Evolutionary conservation across 768 basidiomycete species (phyloP).

Genomic region (Rhizopogon rudus): DNA sequence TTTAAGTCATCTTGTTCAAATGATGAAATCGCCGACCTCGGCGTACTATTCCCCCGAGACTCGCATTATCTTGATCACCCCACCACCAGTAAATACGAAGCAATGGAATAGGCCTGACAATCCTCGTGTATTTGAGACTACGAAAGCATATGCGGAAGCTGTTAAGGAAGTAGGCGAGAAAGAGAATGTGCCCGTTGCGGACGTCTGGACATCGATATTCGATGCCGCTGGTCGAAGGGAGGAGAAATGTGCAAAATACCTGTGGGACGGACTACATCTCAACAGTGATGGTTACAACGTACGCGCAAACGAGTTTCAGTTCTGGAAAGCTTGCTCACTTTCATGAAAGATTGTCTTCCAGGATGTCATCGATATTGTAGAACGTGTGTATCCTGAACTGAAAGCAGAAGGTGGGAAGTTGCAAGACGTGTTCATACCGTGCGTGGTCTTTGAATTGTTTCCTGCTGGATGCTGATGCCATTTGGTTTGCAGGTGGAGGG

Average conservation of each 20-base stretch:
- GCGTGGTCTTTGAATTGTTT: conserved; percentile 25
- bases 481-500: conserved; percentile 15
- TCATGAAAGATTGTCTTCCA: conserved; percentile 60
- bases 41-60: conserved; percentile 66
- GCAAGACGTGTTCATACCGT: conserved; percentile 55
- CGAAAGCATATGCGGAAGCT: conserved; percentile 68
- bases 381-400: conserved; percentile 58
- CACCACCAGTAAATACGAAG: conserved; percentile 74
- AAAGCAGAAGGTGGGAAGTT: conserved; percentile 41
- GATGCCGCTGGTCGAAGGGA: conserved; percentile 64
- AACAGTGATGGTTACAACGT: conserved; percentile 73
- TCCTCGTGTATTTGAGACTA: conserved; percentile 53
- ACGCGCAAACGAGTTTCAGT: conserved; percentile 15
- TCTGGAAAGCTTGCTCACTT: not conserved
- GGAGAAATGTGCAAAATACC: conserved; percentile 41
- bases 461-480: not conserved
- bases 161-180: conserved; percentile 56
- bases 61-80: conserved; percentile 74
- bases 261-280: conserved; percentile 80
- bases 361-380: conserved; percentile 52
- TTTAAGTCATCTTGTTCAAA: conserved; percentile 53
- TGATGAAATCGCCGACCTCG: conserved; percentile 60
- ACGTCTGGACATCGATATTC: conserved; percentile 74
- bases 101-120: conserved; percentile 32
- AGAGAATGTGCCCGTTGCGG: conserved; percentile 57